phyloP scores from a whole-genome alignment of 2,329 filamentous ascomycete species.

The Xylaria arbuscula region DNA sequence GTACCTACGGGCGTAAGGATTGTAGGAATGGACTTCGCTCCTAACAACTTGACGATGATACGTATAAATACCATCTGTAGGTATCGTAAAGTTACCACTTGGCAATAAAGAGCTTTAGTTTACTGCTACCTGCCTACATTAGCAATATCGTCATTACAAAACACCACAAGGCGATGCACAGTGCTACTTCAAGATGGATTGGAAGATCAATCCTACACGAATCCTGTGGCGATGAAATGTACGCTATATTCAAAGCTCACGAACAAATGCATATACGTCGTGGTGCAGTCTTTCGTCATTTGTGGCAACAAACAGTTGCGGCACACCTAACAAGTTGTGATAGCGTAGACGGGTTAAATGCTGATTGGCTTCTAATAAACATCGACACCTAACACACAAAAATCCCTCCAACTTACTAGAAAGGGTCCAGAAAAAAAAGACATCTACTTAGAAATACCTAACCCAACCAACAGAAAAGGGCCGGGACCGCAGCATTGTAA shows the following conservation, averaged over 20 bases:
- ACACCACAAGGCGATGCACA: slow-evolving; percentile 7
- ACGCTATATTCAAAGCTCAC: slow-evolving; percentile 1
- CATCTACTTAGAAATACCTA: slow-evolving; percentile 5
- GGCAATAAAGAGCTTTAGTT: slow-evolving; percentile 6
- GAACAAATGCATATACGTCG: not conserved
- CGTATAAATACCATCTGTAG: slow-evolving; percentile 16
- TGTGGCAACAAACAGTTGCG: slow-evolving; percentile 17
- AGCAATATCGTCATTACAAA: not conserved
- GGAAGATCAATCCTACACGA: slow-evolving; percentile 34
- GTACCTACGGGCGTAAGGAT: not conserved
- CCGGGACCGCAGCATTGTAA: slow-evolving; percentile 11
- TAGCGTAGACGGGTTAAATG: slow-evolving; percentile 9
- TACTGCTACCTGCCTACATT: not conserved
- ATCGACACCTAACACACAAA: not conserved
- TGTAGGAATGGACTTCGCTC: slow-evolving; percentile 5
- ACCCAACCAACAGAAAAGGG: slow-evolving; percentile 15
- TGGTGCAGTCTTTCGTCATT: slow-evolving; percentile 1
- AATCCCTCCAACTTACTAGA: not conserved
- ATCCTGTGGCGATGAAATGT: slow-evolving; percentile 32
- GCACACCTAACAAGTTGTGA: slow-evolving; percentile 4
- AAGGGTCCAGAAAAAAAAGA: not conserved
- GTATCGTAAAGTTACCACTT: slow-evolving; percentile 14
- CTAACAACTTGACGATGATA: slow-evolving; percentile 2
- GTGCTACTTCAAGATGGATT: slow-evolving; percentile 8
- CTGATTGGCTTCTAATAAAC: slow-evolving; percentile 7